Percentiles rank a stretch among this genome's conserved stretches.
Evolutionary conservation across 768 basidiomycete genomes (phyloP).

Genomic region (Agaricus blazei): DNA sequence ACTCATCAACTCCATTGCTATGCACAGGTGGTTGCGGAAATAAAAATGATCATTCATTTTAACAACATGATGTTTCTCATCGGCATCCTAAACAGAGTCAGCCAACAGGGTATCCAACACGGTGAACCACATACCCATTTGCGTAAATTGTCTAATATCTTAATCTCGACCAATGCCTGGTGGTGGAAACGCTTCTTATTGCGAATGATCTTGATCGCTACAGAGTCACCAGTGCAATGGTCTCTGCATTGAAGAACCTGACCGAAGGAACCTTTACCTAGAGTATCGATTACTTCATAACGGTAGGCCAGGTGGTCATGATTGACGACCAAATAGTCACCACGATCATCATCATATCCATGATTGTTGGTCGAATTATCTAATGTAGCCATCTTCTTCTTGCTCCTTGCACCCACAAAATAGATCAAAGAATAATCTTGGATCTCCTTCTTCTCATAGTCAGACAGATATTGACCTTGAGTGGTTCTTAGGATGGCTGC

Average conservation of each 20-base stretch:
- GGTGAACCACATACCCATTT: constrained; percentile 78
- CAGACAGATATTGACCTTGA: constrained; percentile 70
- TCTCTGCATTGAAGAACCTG: constrained; percentile 96
- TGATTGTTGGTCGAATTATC: constrained; percentile 80
- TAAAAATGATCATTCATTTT: constrained; percentile 99
- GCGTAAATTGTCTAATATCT: constrained; percentile 91
- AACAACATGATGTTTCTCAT: constrained; percentile 96
- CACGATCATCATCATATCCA: constrained; percentile 97
- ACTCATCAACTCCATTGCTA: constrained; percentile 95
- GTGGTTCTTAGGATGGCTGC: constrained; percentile 61
- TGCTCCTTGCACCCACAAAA: constrained; percentile 71
- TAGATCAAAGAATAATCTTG: constrained; percentile 83
- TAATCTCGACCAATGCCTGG: constrained; percentile 98
- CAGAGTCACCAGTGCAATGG: constrained; percentile 91
- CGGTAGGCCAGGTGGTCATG: constrained; percentile 94
- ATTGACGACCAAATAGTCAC: constrained; percentile 88
- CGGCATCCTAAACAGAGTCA: constrained; percentile 63
- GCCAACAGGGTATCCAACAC: background rate
- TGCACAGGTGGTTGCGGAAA: constrained; percentile 96
- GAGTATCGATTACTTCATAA: constrained; percentile 89
- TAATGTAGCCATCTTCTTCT: constrained; percentile 76
- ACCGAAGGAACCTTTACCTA: constrained; percentile 98
- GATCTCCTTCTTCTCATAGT: constrained; percentile 89
- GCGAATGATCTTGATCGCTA: constrained; percentile 98
- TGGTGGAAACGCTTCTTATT: constrained; percentile 99